These are phyloP conservation scores for Xylariaceae sp. DNA, from an alignment of 2,329 filamentous ascomycete genomes.

Conservation along the genomic window DNA sequence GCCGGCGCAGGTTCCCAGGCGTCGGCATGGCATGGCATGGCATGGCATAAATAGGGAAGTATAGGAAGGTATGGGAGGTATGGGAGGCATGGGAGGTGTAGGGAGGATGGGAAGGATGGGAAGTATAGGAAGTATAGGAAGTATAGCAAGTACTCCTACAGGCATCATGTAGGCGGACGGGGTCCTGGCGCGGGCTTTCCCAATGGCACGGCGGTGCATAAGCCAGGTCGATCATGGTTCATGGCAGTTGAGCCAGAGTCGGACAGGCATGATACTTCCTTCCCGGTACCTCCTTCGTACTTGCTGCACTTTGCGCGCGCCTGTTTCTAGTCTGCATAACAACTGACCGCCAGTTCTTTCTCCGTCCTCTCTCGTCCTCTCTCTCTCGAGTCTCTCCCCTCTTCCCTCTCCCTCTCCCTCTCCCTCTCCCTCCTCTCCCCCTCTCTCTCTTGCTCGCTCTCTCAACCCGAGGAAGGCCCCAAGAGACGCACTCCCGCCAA, in stretches of 20 bases:
- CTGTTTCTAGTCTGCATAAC: constrained; percentile 32
- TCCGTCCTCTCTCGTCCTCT: too few species aligned
- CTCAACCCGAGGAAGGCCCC: constrained; percentile 21
- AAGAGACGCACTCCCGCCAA: constrained; percentile 30
- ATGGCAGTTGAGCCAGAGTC: constrained; percentile 34
- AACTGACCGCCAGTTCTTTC: constrained; percentile 49
- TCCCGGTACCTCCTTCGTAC: constrained; percentile 27
- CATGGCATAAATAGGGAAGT: constrained; percentile 6
- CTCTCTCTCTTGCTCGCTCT: too few species aligned
- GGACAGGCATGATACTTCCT: constrained; percentile 28
- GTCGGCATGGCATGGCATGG: too few species aligned
- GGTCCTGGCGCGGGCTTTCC: constrained; percentile 22
- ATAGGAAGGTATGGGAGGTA: too few species aligned
- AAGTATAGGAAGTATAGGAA: too few species aligned
- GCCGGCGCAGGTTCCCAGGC: constrained; percentile 23
- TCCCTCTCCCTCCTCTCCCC: too few species aligned
- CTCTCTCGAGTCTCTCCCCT: too few species aligned
- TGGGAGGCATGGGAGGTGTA: too few species aligned
- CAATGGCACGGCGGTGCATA: constrained; percentile 22
- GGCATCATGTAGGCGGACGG: constrained; percentile 30
- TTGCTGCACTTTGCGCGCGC: constrained; percentile 20
- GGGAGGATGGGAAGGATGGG: too few species aligned
- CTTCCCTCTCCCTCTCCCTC: too few species aligned
- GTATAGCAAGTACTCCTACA: too few species aligned
- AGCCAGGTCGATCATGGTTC: constrained; percentile 40